Percentiles rank a stretch among this genome's conserved stretches.
Conservation (phyloP, 2,329 filamentous ascomycete genomes). For the Akanthomyces uredinophilus region DNA sequence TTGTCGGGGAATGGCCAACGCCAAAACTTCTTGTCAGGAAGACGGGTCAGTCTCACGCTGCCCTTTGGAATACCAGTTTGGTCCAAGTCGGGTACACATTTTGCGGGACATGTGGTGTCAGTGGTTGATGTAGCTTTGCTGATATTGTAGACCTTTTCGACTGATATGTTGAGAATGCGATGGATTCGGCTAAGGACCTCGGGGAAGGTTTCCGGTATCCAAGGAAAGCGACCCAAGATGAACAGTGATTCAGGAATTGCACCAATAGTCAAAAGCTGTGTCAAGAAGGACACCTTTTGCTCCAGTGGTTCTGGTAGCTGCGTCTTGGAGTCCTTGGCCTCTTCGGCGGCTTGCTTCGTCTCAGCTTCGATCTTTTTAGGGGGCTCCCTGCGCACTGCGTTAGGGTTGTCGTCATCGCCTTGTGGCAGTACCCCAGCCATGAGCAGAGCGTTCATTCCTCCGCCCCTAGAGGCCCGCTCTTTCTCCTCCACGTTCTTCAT, state of each 20-base stretch:
- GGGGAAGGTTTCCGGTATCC: slow-evolving; percentile 80
- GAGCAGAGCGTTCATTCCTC: slow-evolving; percentile 74
- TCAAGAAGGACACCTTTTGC: slow-evolving; percentile 81
- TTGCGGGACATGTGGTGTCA: slow-evolving; percentile 35
- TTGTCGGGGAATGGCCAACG: slow-evolving; percentile 83
- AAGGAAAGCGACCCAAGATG: slow-evolving; percentile 86
- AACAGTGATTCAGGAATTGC: slow-evolving; percentile 90
- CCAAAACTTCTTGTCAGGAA: slow-evolving; percentile 60
- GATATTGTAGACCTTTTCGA: slow-evolving; percentile 65
- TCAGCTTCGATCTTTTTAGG: slow-evolving; percentile 47
- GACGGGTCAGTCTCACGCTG: slow-evolving; percentile 55
- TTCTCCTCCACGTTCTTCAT: slow-evolving; percentile 73
- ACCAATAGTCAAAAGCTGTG: slow-evolving; percentile 82
- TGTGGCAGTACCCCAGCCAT: slow-evolving; percentile 75
- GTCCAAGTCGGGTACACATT: slow-evolving; percentile 48
- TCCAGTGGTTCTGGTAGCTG: slow-evolving; percentile 69
- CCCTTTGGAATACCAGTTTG: slow-evolving; percentile 66
- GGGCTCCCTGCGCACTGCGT: slow-evolving; percentile 44
- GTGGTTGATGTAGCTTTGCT: slow-evolving; percentile 33
- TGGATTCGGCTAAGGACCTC: slow-evolving; percentile 77
- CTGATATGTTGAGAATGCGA: slow-evolving; percentile 75
- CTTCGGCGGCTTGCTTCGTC: slow-evolving; percentile 41
- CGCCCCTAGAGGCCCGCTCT: slow-evolving; percentile 66
- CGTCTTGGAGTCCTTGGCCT: slow-evolving; percentile 43
- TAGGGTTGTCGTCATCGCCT: slow-evolving; percentile 63